Evolutionary conservation across 441 rosid genomes (phyloP), one percentile per base, ranked within the genome.

Genomic region (Jatropha podagrica): DNA sequence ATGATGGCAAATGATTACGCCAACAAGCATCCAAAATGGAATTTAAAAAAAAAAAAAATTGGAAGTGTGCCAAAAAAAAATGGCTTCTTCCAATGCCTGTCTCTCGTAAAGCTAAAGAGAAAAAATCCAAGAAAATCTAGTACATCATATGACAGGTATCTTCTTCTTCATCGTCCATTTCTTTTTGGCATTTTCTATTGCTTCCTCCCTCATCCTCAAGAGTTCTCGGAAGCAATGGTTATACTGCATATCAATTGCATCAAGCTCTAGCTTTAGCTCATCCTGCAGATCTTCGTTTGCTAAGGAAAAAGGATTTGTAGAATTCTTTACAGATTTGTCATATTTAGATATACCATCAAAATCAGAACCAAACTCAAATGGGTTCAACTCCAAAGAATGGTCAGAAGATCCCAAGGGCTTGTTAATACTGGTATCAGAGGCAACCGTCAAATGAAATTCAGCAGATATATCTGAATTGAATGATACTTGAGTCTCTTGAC

Each of bases 131-230:
- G n/a, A 69, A 65, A 76, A 23, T 8, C 17, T 41, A 15, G 9
- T 13, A 37, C 51, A 71, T 82, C 81, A 82, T 52, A 76, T 38
- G 4, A 73, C 80, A n/a, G 51, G 61, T 4, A 64, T 65, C 74
- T 79, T 83, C 74, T 82, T 87, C 83, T 76, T 85, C 7, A 79
- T 69, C 32, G 76, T 69, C 94, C 94, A 90, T 79, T 81, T 88
- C 81, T 73, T 83, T 61, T 84, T 85, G 55, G 88, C 91, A 54
- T 79, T 79, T 68, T 86, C 88, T 52, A 86, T 79, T 11, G 89
- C 94, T 73, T 85, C 93, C 68, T 90, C 97, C 71, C 89, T 85
- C 87, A 77, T 72, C 87, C 81, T 87, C 80, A 68, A 37, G 37
- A 91, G 95, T 77, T 86, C 88, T 48, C 83, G 85, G 32, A 87